A percentile compares a stretch with the other conserved stretches of the same genome.
Conservation (phyloP, 2,329 filamentous ascomycete genomes). For the Epichloe uncinata region DNA sequence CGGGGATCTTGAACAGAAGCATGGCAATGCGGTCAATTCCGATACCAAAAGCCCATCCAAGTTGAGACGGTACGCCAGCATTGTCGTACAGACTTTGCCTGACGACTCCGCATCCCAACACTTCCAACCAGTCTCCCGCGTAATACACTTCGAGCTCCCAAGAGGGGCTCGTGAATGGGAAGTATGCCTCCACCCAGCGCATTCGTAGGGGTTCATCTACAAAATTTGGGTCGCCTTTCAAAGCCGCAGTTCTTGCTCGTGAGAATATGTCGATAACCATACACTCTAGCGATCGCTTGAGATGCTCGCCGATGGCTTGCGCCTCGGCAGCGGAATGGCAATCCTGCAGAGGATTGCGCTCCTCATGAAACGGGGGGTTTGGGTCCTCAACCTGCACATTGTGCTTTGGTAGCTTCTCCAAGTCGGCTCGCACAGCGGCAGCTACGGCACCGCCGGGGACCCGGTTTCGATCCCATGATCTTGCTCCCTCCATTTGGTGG, state of each 20-base stretch:
- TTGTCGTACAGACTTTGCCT: slow-evolving; percentile 69
- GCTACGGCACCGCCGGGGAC: slow-evolving; percentile 46
- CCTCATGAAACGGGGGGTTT: slow-evolving; percentile 65
- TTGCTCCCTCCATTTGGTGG: slow-evolving; percentile 95
- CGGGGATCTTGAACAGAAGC: slow-evolving; percentile 90
- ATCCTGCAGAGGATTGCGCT: slow-evolving; percentile 72
- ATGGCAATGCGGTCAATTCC: slow-evolving; percentile 93
- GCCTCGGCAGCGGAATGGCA: slow-evolving; percentile 60
- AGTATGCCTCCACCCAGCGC: slow-evolving; percentile 94
- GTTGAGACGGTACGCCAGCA: slow-evolving; percentile 57
- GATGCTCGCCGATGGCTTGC: slow-evolving; percentile 68
- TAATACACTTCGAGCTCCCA: slow-evolving; percentile 97
- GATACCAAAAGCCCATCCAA: slow-evolving; percentile 93
- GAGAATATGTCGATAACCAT: slow-evolving; percentile 86
- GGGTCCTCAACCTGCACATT: slow-evolving; percentile 68
- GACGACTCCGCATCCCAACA: slow-evolving; percentile 84
- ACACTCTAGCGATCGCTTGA: slow-evolving; percentile 79
- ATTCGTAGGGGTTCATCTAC: slow-evolving; percentile 64
- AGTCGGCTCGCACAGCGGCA: slow-evolving; percentile 53
- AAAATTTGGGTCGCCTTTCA: slow-evolving; percentile 34
- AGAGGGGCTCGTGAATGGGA: slow-evolving; percentile 89
- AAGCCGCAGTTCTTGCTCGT: slow-evolving; percentile 55
- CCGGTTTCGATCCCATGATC: slow-evolving; percentile 66
- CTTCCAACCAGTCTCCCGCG: slow-evolving; percentile 88
- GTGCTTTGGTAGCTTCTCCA: slow-evolving; percentile 60